Conservation (phyloP, 2,329 filamentous ascomycete genomes). For the Phoma sp. region DNA sequence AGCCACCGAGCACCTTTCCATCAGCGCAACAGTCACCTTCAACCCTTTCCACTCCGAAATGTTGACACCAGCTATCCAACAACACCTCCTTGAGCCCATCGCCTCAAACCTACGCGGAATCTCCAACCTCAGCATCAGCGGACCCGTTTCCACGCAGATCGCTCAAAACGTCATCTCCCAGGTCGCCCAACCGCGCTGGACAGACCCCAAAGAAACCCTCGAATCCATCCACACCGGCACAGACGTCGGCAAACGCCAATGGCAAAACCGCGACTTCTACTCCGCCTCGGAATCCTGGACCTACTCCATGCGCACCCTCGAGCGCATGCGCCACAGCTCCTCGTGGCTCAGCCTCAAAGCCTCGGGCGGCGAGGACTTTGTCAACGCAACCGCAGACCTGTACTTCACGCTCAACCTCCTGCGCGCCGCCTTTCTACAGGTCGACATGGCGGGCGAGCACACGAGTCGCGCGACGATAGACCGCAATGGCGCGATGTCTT, state of each 20-base stretch:
- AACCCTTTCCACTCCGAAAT: constrained; percentile 25
- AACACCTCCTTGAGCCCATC: constrained; percentile 30
- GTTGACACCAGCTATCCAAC: constrained; percentile 29
- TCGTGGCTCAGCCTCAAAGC: constrained; percentile 31
- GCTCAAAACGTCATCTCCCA: constrained; percentile 21
- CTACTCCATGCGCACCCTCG: constrained; percentile 34
- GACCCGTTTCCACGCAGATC: constrained; percentile 24
- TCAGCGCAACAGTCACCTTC: constrained; percentile 24
- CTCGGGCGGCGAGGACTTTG: constrained; percentile 32
- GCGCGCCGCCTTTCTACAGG: constrained; percentile 32
- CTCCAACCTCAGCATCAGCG: constrained; percentile 25
- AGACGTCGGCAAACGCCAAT: constrained; percentile 38
- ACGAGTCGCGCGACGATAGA: constrained; percentile 4
- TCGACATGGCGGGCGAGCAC: constrained; percentile 28
- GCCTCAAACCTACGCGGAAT: constrained; percentile 29
- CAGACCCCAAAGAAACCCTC: constrained; percentile 30
- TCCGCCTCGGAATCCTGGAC: constrained; percentile 31
- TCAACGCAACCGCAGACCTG: constrained; percentile 33
- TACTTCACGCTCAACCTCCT: constrained; percentile 37
- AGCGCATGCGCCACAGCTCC: constrained; percentile 38
- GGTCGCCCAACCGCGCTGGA: constrained; percentile 35
- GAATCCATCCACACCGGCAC: constrained; percentile 35
- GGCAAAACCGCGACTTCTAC: constrained; percentile 33
- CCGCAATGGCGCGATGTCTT: constrained; percentile 23
- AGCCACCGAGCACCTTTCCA: constrained; percentile 28